Conservation (phyloP, 345 rosid genomes). For the Citrus australasica region DNA sequence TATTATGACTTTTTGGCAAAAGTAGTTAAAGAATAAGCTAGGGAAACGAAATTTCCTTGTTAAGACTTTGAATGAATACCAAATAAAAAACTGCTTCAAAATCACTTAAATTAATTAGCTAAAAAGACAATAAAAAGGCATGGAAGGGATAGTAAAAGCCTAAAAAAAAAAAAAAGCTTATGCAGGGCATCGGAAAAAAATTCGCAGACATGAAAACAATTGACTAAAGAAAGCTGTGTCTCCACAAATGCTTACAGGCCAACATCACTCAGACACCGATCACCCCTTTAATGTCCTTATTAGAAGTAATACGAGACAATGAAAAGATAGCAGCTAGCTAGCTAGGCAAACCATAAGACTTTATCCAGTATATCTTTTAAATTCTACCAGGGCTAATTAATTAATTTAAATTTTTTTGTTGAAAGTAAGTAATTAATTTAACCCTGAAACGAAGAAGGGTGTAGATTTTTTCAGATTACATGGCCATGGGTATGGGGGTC, state of each 20-base stretch:
- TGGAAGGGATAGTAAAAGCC: constrained; percentile 1
- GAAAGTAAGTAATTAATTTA: no score
- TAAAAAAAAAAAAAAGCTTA: neutral
- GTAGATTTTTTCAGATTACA: constrained; percentile 19
- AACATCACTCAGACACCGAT: constrained; percentile 31
- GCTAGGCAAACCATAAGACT: neutral
- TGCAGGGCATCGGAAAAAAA: constrained; percentile 6
- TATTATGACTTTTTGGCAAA: neutral
- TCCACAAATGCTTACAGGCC: constrained; percentile 6
- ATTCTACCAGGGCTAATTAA: neutral
- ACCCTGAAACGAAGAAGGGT: no score
- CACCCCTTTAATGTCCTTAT: constrained; percentile 22
- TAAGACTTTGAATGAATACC: neutral
- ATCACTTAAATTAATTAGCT: neutral
- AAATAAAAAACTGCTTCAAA: neutral
- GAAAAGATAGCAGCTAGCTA: constrained; percentile 19
- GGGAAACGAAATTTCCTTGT: neutral
- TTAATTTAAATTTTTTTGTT: no score
- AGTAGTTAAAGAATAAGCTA: neutral
- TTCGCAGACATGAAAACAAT: constrained; percentile 30
- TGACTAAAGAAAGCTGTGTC: constrained; percentile 27
- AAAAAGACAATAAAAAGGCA: neutral
- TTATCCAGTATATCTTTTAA: neutral
- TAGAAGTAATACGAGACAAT: constrained; percentile 24
- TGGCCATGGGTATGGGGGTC: constrained; percentile 34